Percentiles rank a stretch among this genome's conserved stretches.
These are phyloP conservation scores for Schizothecium vesticola DNA, from an alignment of 495 filamentous ascomycete genomes.

Conservation along the genomic window DNA sequence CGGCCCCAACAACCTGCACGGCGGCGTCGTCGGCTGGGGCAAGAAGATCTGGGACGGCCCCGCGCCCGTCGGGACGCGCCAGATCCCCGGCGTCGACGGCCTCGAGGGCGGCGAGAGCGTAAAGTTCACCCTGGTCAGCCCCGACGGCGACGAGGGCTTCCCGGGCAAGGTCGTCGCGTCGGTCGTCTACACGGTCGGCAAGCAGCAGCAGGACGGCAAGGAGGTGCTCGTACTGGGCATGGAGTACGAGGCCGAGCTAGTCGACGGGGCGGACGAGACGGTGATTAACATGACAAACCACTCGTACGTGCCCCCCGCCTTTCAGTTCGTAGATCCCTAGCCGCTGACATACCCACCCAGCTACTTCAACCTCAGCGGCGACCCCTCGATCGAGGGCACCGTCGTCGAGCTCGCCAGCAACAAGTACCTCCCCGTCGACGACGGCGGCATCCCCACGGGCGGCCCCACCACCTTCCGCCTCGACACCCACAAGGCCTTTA, in stretches of 20 bases:
- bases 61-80: constrained; percentile 45
- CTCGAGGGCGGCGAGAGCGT: constrained; percentile 68
- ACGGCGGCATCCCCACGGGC: constrained; percentile 60
- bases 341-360: constrained; percentile 38
- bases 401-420: constrained; percentile 64
- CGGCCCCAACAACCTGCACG: constrained; percentile 73
- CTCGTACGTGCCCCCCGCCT: constrained; percentile 51
- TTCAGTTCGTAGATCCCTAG: too few relatives aligned
- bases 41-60: constrained; percentile 79
- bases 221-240: constrained; percentile 63
- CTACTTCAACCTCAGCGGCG: constrained; percentile 82
- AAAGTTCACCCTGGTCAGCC: constrained; percentile 66
- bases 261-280: constrained; percentile 76
- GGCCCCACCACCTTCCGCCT: constrained; percentile 56
- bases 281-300: constrained; percentile 91
- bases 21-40: constrained; percentile 77
- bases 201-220: constrained; percentile 56
- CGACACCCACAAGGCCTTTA: constrained; percentile 58
- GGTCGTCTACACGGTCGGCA: constrained; percentile 72
- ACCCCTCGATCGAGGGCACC: constrained; percentile 68
- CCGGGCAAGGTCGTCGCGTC: constrained; percentile 75
- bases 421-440: constrained; percentile 68
- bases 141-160: constrained; percentile 77
- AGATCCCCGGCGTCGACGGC: constrained; percentile 43
- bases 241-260: constrained; percentile 84